These are phyloP conservation scores for Kazachstania sp. DNA, from an alignment of 1,139 yeast genomes.

Conservation along the genomic window DNA sequence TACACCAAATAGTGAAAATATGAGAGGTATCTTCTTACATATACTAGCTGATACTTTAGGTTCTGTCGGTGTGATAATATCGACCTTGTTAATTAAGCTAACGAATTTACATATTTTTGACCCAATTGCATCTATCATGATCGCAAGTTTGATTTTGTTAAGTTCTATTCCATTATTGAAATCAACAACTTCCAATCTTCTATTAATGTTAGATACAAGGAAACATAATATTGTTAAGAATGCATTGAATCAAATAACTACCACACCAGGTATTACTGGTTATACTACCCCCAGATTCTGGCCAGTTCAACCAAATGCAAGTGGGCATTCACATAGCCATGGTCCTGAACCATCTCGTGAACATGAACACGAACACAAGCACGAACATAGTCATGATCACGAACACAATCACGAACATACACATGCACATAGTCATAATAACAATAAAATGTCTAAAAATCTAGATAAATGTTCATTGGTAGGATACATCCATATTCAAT, in stretches of 20 bases:
- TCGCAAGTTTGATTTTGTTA: slow-evolving; percentile 67
- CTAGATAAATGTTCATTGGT: slow-evolving; percentile 28
- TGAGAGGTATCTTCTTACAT: slow-evolving; percentile 90
- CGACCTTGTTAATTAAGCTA: slow-evolving; percentile 61
- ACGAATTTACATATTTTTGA: slow-evolving; percentile 62
- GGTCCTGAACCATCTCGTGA: slow-evolving; percentile 8
- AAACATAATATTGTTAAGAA: slow-evolving; percentile 56
- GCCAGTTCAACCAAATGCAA: slow-evolving; percentile 44
- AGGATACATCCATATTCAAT: slow-evolving; percentile 64
- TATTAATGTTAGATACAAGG: slow-evolving; percentile 49
- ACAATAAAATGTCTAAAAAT: slow-evolving; percentile 2
- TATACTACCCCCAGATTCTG: slow-evolving; percentile 88
- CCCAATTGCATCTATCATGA: slow-evolving; percentile 83
- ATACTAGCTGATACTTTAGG: slow-evolving; percentile 94
- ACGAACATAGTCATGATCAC: slow-evolving; percentile 8
- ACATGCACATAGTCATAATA: slow-evolving; percentile 6
- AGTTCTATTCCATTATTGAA: slow-evolving; percentile 79
- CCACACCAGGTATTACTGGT: slow-evolving; percentile 72
- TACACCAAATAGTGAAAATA: slow-evolving; percentile 56
- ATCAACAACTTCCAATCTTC: slow-evolving; percentile 68
- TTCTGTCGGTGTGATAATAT: slow-evolving; percentile 88
- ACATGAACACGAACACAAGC: slow-evolving; percentile 5
- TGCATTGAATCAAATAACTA: slow-evolving; percentile 56
- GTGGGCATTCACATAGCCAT: slow-evolving; percentile 25
- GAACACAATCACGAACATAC: slow-evolving; percentile 8